Conservation (phyloP, 1,139 yeast species). For the Yamadazyma oceani region DNA sequence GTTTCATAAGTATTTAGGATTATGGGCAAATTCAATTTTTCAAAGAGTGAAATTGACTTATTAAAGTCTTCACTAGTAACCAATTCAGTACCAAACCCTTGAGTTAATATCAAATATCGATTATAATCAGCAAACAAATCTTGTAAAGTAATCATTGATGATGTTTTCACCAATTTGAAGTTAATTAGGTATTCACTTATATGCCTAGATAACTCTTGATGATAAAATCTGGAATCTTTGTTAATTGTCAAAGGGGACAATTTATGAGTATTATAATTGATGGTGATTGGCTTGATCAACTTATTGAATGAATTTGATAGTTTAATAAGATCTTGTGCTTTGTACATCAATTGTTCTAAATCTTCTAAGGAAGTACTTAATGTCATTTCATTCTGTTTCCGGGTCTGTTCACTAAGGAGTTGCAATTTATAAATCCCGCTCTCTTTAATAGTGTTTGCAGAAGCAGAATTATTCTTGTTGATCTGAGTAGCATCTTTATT, state of each 20-base stretch:
- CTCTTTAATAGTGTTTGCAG: conserved; percentile 12
- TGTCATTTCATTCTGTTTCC: conserved; percentile 61
- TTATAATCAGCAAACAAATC: conserved; percentile 46
- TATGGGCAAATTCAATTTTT: conserved; percentile 34
- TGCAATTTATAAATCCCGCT: conserved; percentile 76
- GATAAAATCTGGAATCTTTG: conserved; percentile 31
- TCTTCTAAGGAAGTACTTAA: conserved; percentile 74
- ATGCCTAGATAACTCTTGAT: conserved; percentile 45
- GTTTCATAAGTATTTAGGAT: conserved; percentile 31
- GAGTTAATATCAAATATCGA: conserved; percentile 34
- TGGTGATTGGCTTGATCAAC: conserved; percentile 20
- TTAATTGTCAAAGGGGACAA: conserved; percentile 32
- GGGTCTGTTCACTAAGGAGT: conserved; percentile 53
- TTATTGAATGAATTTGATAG: conserved; percentile 51
- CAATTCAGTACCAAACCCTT: conserved; percentile 44
- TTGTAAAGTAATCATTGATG: conserved; percentile 44
- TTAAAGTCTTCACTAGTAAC: conserved; percentile 33
- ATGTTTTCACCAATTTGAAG: conserved; percentile 27
- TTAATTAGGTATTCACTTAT: conserved; percentile 51
- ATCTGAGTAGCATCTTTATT: conserved; percentile 39
- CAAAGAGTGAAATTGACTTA: conserved; percentile 31
- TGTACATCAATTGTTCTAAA: conserved; percentile 70
- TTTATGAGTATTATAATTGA: conserved; percentile 7
- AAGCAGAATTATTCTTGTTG: conserved; percentile 3
- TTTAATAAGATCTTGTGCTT: conserved; percentile 71